Base-by-base conservation (phyloP, 495 filamentous ascomycete genomes). In the Aspergillus avenaceus region DNA sequence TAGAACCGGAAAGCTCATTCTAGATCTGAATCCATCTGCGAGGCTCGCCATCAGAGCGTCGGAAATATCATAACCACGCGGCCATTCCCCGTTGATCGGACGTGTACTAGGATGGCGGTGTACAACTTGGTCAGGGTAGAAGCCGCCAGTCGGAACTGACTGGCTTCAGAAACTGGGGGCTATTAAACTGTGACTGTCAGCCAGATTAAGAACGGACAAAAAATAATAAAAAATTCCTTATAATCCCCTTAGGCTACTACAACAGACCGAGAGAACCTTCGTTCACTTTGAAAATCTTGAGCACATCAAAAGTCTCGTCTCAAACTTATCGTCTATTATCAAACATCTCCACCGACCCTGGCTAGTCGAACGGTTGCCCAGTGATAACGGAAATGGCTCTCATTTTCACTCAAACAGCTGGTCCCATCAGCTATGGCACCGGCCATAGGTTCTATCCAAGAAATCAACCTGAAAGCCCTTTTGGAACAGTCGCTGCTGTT, bases 41-140 rank as follows among this genome's bases (percentile, higher is more conserved):
- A 50, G 45, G 50, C 52, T 55, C 37, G 29, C 47, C 37, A 32
- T 41, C 28, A 44, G 45, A 36, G 49, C 46, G 62, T 47, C 52
- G 52, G 41, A 34, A 61, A 43, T 50, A 52, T 48, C 46, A 55
- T 53, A 38, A 58, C 54, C 61, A 64, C 56, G 56, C 51, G 53
- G 55, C 49, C 41, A 47, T 47, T 56, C 54, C 52, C 49, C 52
- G 48, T 58, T 32, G 36, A 58, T 60, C 46, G 56, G 61, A 59
- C 59, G 55, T 49, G 41, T 34, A 53, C 56, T 59, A 46, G 53
- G 56, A 62, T 66, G 52, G 69, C 69, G 66, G 66, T 72, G 69
- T 72, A 68, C 63, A 53, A 64, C 61, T 54, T 56, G 46, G 47
- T 60, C 32, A 42, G 23, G 28, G 40, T 16, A 45, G 26, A 31